Percentiles rank a stretch among this genome's conserved stretches.
Evolutionary conservation across 116 monocot genomes (phyloP).

Genomic region (Trichopus zeylanicus): DNA sequence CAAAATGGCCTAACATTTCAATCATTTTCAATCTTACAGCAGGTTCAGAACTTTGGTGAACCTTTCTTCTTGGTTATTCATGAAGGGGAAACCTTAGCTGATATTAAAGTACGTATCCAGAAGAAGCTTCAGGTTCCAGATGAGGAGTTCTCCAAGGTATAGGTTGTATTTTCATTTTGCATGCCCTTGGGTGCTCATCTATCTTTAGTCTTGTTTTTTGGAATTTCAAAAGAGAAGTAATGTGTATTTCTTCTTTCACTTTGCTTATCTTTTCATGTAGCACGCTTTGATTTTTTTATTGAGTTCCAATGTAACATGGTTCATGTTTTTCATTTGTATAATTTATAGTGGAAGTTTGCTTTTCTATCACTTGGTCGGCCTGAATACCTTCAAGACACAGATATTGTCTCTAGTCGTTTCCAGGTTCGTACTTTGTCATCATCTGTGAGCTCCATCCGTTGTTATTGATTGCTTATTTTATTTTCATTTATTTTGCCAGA

Average conservation of each 20-base stretch:
- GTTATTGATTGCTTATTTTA: neutral
- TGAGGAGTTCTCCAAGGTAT: slow-evolving; percentile 93
- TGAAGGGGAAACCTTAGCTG: slow-evolving; percentile 79
- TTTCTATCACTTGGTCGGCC: slow-evolving; percentile 70
- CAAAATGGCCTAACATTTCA: neutral
- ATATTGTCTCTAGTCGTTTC: slow-evolving; percentile 72
- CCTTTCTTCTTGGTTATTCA: slow-evolving; percentile 92
- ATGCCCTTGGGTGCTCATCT: too few relatives aligned
- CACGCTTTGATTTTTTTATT: too few relatives aligned
- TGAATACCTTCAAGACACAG: slow-evolving; percentile 82
- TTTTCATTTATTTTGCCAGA: slow-evolving; percentile 23
- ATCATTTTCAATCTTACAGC: slow-evolving; percentile 23
- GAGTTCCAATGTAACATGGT: too few relatives aligned
- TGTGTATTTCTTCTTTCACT: neutral
- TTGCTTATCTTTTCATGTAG: neutral
- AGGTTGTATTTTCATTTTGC: neutral
- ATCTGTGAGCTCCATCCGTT: neutral
- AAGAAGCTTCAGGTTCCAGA: slow-evolving; percentile 87
- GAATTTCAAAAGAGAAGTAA: too few relatives aligned
- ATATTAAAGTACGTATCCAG: slow-evolving; percentile 83
- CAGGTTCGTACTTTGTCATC: slow-evolving; percentile 34
- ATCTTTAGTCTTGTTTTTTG: neutral
- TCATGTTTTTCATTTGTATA: neutral
- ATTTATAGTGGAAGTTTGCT: slow-evolving; percentile 89
- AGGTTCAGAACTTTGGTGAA: slow-evolving; percentile 88